Evolutionary conservation across 2,329 filamentous ascomycete species (phyloP).

Genomic region (Paraphaeosphaeria sporulosa): DNA sequence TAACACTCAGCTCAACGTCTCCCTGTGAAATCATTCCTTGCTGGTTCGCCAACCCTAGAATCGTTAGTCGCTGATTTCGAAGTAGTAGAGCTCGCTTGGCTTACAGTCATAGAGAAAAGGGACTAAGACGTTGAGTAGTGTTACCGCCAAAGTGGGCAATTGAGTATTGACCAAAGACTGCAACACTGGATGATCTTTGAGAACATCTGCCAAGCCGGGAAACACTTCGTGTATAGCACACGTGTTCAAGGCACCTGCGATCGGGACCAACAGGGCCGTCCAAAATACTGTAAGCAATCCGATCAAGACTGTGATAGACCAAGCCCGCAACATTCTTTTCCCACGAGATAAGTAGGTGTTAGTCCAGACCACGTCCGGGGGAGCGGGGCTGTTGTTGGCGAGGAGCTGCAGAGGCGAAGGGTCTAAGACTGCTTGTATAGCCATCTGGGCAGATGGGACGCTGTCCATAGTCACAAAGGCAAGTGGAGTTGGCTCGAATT

Average conservation of each 20-base stretch:
- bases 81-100: constrained; percentile 28
- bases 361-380: constrained; percentile 91
- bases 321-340: constrained; percentile 77
- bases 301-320: constrained; percentile 85
- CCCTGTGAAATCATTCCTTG: constrained; percentile 96
- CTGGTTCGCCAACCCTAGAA: constrained; percentile 75
- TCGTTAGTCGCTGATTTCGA: constrained; percentile 14
- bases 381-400: constrained; percentile 85
- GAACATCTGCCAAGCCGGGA: constrained; percentile 71
- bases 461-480: constrained; percentile 99
- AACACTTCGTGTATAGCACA: constrained; percentile 79
- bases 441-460: constrained; percentile 91
- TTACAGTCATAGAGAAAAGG: constrained; percentile 92
- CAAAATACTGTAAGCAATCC: constrained; percentile 85
- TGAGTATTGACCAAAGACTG: constrained; percentile 85
- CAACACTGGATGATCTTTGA: constrained; percentile 73
- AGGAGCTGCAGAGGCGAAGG: constrained; percentile 85
- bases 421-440: constrained; percentile 91
- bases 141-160: constrained; percentile 83
- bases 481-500: constrained; percentile 79
- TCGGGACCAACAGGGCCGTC: constrained; percentile 79
- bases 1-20: constrained; percentile 91
- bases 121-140: constrained; percentile 85
- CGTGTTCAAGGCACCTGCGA: constrained; percentile 81
- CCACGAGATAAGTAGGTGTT: constrained; percentile 86